phyloP scores from a whole-genome alignment of 306 rosid genomes.

The Alnus rubra region DNA sequence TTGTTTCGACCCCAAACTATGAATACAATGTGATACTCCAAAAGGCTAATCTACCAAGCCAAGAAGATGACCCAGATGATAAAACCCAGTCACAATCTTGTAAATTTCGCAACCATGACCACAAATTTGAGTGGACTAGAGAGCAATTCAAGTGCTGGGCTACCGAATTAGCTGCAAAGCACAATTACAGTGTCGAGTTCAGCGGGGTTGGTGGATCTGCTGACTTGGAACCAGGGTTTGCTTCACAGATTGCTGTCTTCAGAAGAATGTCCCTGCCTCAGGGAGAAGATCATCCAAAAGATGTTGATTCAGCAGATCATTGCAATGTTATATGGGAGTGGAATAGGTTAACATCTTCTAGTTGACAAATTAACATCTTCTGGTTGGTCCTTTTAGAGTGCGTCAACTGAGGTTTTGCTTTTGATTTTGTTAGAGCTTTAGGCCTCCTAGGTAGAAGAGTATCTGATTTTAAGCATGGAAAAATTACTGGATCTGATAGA shows the following conservation, averaged over 20 bases:
- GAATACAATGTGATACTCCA: slow-evolving; percentile 91
- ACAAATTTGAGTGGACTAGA: slow-evolving; percentile 97
- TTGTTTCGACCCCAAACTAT: slow-evolving; percentile 92
- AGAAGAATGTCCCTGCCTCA: slow-evolving; percentile 39
- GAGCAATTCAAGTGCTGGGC: slow-evolving; percentile 88
- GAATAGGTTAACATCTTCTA: slow-evolving; percentile 32
- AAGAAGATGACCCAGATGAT: slow-evolving; percentile 72
- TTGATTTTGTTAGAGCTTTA: neutral
- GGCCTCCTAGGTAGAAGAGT: neutral
- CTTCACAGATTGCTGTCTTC: slow-evolving; percentile 96
- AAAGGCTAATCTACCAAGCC: slow-evolving; percentile 46
- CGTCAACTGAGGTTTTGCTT: neutral
- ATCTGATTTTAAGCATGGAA: no score
- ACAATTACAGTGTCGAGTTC: slow-evolving; percentile 74
- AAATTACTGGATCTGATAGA: neutral
- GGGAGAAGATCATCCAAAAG: slow-evolving; percentile 26
- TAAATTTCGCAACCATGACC: slow-evolving; percentile 91
- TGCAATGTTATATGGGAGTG: slow-evolving; percentile 69
- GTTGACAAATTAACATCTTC: neutral
- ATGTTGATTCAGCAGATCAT: slow-evolving; percentile 30
- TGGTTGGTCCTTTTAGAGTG: slow-evolving; percentile 16
- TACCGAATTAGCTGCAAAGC: slow-evolving; percentile 57
- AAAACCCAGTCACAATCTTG: slow-evolving; percentile 56
- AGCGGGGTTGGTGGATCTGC: slow-evolving; percentile 90
- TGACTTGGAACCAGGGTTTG: slow-evolving; percentile 87